Base-by-base conservation (phyloP, 176 grass and related monocot genomes). In the Ensete ventricosum region DNA sequence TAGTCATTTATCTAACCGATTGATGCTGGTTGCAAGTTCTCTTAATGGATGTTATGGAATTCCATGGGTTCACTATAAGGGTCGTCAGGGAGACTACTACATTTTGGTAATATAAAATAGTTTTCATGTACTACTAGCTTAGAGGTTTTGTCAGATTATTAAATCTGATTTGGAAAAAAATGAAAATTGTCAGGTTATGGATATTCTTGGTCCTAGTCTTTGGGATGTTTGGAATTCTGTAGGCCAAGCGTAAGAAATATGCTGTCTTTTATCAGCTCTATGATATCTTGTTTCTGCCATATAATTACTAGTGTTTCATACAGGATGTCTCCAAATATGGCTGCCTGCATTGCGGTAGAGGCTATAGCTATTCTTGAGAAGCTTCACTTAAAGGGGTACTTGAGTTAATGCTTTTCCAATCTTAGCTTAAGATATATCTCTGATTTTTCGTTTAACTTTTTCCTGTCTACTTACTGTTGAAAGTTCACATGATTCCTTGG, bases 181-280 rank as follows among this genome's bases (percentile, higher is more conserved):
- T 24, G 73, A 20, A 65, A 11, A 17, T 54, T 88, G 90, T 62
- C 80, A 97, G 94, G 94, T 97, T 59, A 97, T 97, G 94, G 94
- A 93, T 77, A 97, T 97, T 62, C 80, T 97, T 64, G 94, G 94
- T 48, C 94, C 94, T 77, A 97, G 94, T 82, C 90, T 97, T 75
- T 97, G 94, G 94, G 94, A 97, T 85, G 94, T 97, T 85, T 97
- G 94, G 94, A 97, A 93, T 81, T 93, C 90, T 74, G 82, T 93
- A 53, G 88, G 90, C 62, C 94, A 97, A 85, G 68, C 85, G 94
- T 97, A 93, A 87, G 89, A 72, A 77, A 73, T 53, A 51, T 73
- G 53, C 50, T 78, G 2, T 80, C 20, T 63, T 53, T 11, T 80
- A 11, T 71, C 11, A 23, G 51, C 1, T 70, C 24, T 68, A 48